phyloP scores from a whole-genome alignment of 2,329 filamentous ascomycete genomes.

The Cladorrhinum sp. region DNA sequence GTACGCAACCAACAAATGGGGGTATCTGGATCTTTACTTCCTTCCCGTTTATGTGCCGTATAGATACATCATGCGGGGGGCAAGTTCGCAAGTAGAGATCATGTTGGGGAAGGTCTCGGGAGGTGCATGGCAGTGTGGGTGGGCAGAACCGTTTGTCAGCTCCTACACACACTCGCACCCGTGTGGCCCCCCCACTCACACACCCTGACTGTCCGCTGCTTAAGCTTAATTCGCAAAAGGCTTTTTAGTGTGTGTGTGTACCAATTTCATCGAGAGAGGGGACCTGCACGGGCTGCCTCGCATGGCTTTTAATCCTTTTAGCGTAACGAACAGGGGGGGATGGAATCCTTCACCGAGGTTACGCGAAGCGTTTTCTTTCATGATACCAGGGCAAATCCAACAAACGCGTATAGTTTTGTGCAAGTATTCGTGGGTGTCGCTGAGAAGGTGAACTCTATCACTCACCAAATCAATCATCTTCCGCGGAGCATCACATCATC shows the following conservation, averaged over 20 bases:
- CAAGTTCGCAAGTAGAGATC: no score
- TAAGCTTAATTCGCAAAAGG: constrained; percentile 34
- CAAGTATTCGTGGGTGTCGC: no score
- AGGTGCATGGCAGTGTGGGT: no score
- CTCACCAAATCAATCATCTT: no score
- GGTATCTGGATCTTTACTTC: neutral
- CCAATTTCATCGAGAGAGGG: constrained; percentile 22
- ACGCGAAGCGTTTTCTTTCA: constrained; percentile 3
- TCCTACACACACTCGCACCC: no score
- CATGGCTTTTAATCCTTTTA: neutral
- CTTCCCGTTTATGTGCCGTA: neutral
- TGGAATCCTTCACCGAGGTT: neutral
- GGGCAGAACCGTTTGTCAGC: neutral
- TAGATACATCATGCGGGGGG: neutral
- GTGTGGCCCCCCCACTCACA: neutral
- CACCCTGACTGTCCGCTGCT: constrained; percentile 21
- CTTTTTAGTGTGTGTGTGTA: constrained; percentile 18
- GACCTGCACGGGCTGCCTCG: constrained; percentile 17
- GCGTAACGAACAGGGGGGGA: neutral
- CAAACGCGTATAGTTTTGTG: no score
- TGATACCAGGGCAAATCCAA: no score
- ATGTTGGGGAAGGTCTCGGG: no score
- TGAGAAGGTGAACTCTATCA: no score
- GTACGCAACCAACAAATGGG: neutral
- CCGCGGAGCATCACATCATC: no score